Percentiles rank a stretch among this genome's conserved stretches.
These are phyloP conservation scores for Conringia planisiliqua DNA, from an alignment of 345 rosid genomes.

Conservation along the genomic window DNA sequence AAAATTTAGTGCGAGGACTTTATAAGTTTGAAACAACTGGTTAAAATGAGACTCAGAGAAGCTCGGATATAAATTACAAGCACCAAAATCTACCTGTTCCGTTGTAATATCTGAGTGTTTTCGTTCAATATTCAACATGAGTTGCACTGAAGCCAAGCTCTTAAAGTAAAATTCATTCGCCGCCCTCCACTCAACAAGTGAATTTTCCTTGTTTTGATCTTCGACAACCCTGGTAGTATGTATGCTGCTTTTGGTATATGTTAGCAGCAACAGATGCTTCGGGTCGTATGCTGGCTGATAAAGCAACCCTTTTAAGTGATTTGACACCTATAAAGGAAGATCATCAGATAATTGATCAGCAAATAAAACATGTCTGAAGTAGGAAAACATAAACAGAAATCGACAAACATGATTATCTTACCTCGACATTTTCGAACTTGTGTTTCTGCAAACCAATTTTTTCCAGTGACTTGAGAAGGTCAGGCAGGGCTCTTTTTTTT, in stretches of 20 bases:
- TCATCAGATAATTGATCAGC: constrained; percentile 15
- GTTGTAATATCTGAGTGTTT: constrained; percentile 68
- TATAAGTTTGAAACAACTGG: constrained; percentile 13
- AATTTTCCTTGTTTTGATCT: constrained; percentile 15
- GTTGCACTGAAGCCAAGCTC: constrained; percentile 73
- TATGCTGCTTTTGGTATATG: constrained; percentile 34
- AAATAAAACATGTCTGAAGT: constrained; percentile 2
- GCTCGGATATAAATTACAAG: constrained; percentile 5
- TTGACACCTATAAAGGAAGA: constrained; percentile 47
- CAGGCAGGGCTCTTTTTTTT: constrained; percentile 69
- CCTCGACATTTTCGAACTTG: constrained; percentile 67
- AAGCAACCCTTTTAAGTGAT: constrained; percentile 54
- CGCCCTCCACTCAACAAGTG: constrained; percentile 55
- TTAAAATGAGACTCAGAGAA: neutral
- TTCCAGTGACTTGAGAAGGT: constrained; percentile 72
- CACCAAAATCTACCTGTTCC: constrained; percentile 59
- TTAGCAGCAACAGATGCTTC: constrained; percentile 56
- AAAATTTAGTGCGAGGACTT: constrained; percentile 14
- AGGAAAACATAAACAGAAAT: constrained; percentile 18
- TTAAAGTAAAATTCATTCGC: constrained; percentile 74
- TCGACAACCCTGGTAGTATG: constrained; percentile 31
- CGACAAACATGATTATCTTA: constrained; percentile 21
- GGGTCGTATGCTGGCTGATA: constrained; percentile 63
- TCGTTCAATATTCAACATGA: constrained; percentile 55
- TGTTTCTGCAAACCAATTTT: constrained; percentile 71